Percentiles rank a stretch among this genome's conserved stretches.
Evolutionary conservation across 768 basidiomycete species (phyloP).

Genomic region (Boletus sensibilis): DNA sequence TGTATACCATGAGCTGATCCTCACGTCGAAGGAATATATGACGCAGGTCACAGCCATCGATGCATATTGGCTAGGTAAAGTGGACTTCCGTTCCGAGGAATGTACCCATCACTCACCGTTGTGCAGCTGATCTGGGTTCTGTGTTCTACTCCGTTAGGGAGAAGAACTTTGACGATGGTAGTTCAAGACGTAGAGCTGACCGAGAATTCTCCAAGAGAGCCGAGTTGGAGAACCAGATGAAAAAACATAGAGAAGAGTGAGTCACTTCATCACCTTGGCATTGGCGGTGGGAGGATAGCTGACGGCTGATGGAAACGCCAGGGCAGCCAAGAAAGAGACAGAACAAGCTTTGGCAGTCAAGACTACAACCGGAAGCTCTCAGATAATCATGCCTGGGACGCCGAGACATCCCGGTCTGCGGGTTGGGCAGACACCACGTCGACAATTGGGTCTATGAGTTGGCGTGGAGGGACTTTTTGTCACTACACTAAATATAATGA

Average conservation of each 20-base stretch:
- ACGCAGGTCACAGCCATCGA: constrained; percentile 98
- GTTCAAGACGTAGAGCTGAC: constrained; percentile 73
- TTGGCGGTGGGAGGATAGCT: constrained; percentile 1
- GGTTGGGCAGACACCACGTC: constrained; percentile 72
- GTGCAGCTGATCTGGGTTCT: constrained; percentile 84
- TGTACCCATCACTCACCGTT: constrained; percentile 5
- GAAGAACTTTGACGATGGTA: constrained; percentile 93
- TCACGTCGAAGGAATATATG: constrained; percentile 98
- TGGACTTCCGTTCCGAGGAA: not conserved
- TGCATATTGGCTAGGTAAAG: constrained; percentile 92
- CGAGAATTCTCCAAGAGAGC: constrained; percentile 90
- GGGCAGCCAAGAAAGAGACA: constrained; percentile 59
- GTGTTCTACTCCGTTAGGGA: constrained; percentile 98
- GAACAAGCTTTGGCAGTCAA: constrained; percentile 60
- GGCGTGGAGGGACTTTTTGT: not conserved
- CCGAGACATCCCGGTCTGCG: constrained; percentile 70
- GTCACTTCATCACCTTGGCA: constrained; percentile 10
- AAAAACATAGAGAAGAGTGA: constrained; percentile 71
- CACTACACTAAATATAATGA: not conserved
- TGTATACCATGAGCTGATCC: constrained; percentile 93
- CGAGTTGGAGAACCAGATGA: constrained; percentile 91
- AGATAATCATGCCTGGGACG: constrained; percentile 79
- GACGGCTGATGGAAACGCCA: constrained; percentile 27
- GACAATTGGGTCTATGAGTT: constrained; percentile 62
- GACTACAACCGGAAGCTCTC: constrained; percentile 52